phyloP scores from a whole-genome alignment of 352 stramenopile species.

The Thalassiosira oceanica region DNA sequence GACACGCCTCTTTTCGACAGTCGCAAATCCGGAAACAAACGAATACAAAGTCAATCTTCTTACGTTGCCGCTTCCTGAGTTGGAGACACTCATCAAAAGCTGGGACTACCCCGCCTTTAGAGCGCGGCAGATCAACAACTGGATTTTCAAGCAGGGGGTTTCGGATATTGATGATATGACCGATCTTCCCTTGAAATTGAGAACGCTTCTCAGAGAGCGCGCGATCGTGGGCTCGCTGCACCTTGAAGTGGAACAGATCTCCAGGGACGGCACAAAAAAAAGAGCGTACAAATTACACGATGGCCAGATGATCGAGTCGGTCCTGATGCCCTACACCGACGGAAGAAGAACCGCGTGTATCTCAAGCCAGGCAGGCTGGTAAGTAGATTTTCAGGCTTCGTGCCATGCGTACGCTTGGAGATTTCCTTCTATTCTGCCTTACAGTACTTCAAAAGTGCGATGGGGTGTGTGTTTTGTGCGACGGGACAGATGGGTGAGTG shows the following conservation, averaged over 20 bases:
- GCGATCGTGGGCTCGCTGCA: constrained; percentile 47
- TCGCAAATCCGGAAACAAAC: too few species aligned
- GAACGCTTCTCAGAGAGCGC: constrained; percentile 41
- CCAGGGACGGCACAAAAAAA: constrained; percentile 84
- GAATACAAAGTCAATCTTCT: constrained; percentile 66
- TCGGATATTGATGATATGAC: constrained; percentile 63
- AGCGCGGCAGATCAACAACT: constrained; percentile 66
- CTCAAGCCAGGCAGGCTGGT: constrained; percentile 84
- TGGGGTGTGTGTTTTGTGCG: constrained; percentile 81
- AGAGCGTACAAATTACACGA: constrained; percentile 81
- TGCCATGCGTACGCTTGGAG: constrained; percentile 81
- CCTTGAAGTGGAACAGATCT: constrained; percentile 56
- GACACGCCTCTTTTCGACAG: too few species aligned
- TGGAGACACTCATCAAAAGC: constrained; percentile 60
- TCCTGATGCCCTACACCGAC: constrained; percentile 87
- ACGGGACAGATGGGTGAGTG: constrained; percentile 86
- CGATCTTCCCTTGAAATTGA: constrained; percentile 61
- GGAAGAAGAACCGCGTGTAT: constrained; percentile 82
- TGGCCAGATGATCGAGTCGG: constrained; percentile 85
- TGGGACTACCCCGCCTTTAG: constrained; percentile 69
- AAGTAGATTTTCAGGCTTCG: too few species aligned
- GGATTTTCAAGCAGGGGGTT: constrained; percentile 61
- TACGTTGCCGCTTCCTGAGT: constrained; percentile 55
- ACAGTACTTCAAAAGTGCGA: too few species aligned
- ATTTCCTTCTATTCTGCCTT: too few species aligned